phyloP scores from a whole-genome alignment of 805 yeast genomes.

The Monosporozyma unispora region DNA sequence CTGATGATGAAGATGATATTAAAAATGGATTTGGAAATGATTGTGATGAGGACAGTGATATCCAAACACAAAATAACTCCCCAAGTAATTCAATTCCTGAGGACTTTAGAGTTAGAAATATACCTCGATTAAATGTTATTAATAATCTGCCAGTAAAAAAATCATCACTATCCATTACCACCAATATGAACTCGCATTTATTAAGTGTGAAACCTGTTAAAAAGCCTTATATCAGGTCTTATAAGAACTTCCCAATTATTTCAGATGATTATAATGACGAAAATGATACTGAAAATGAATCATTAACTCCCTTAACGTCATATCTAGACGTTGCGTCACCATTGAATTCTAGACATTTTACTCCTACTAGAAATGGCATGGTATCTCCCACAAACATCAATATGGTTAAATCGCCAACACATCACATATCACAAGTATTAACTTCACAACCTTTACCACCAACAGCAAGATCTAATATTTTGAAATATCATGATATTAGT shows the following conservation, averaged over 20 bases:
- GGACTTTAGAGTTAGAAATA: not conserved
- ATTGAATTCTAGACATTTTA: not conserved
- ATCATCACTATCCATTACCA: not conserved
- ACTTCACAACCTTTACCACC: slow-evolving; percentile 12
- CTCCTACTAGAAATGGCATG: not conserved
- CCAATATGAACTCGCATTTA: not conserved
- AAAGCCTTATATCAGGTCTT: slow-evolving; percentile 1
- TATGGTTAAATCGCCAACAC: not conserved
- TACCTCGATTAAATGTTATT: not conserved
- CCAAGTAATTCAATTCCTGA: not conserved
- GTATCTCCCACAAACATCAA: not conserved
- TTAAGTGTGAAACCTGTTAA: not conserved
- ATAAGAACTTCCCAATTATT: not conserved
- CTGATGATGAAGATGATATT: slow-evolving; percentile 17
- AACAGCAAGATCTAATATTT: slow-evolving; percentile 20
- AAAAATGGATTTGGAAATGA: slow-evolving; percentile 8
- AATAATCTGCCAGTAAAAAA: not conserved
- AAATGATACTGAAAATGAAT: not conserved
- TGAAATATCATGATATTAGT: slow-evolving; percentile 35
- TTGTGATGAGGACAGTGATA: not conserved
- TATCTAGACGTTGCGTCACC: not conserved
- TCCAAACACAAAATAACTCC: not conserved
- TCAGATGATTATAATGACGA: not conserved
- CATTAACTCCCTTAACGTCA: not conserved
- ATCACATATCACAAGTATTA: not conserved